phyloP scores from a whole-genome alignment of 2,329 filamentous ascomycete species.

The Epichloe uncinata region DNA sequence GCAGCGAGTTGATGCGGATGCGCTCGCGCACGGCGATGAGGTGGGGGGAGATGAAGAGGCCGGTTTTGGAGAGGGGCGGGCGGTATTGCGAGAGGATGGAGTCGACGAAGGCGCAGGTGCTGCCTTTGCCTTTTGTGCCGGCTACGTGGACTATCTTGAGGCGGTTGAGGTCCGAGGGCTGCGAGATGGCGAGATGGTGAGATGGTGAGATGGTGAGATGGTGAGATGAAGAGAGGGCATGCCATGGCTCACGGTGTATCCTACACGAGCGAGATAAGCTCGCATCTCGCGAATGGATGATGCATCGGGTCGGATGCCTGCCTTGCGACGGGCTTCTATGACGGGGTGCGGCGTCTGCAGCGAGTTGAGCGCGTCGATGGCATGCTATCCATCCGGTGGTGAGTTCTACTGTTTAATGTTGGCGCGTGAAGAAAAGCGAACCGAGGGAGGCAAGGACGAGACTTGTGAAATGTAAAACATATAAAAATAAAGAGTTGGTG shows the following conservation, averaged over 20 bases:
- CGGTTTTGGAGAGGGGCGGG: constrained; percentile 31
- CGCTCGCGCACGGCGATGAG: constrained; percentile 54
- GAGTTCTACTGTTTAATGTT: neutral
- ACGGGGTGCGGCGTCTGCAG: constrained; percentile 80
- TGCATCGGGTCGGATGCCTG: constrained; percentile 56
- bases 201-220: no score
- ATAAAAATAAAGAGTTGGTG: neutral
- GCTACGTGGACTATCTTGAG: constrained; percentile 58
- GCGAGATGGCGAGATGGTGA: neutral
- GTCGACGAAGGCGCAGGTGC: constrained; percentile 54
- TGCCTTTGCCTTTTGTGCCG: constrained; percentile 68
- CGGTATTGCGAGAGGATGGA: constrained; percentile 46
- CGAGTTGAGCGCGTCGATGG: constrained; percentile 73
- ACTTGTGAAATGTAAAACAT: no score
- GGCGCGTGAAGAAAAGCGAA: no score
- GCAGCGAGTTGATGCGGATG: constrained; percentile 46
- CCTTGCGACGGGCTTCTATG: constrained; percentile 64
- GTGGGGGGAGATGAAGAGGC: constrained; percentile 60
- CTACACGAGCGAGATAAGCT: constrained; percentile 62
- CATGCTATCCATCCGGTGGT: constrained; percentile 46
- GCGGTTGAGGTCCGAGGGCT: constrained; percentile 37
- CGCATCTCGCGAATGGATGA: constrained; percentile 65
- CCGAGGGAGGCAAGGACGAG: neutral
- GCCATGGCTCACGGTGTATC: constrained; percentile 44
- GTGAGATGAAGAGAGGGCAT: no score